Conservation (phyloP, 345 rosid species). For the Lepidium sativum region DNA sequence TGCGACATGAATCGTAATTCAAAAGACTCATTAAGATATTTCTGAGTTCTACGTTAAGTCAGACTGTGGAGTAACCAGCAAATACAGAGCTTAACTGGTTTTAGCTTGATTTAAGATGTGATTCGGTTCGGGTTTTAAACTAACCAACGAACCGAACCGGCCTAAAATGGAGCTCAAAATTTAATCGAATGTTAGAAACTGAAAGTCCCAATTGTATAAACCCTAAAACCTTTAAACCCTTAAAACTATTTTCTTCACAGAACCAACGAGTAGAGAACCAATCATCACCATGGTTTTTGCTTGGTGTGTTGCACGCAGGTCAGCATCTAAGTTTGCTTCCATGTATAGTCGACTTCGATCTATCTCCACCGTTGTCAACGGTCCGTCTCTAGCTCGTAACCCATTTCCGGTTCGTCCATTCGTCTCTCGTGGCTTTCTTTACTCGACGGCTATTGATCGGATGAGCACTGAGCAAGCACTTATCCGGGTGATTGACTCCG, state of each 20-base stretch:
- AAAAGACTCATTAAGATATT: too few species aligned
- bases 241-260: background rate
- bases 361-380: conserved; percentile 31
- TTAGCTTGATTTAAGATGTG: background rate
- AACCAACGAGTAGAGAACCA: background rate
- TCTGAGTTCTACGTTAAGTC: too few species aligned
- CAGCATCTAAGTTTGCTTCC: conserved; percentile 18
- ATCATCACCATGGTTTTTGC: background rate
- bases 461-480: conserved; percentile 47
- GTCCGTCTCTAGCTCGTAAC: conserved; percentile 12
- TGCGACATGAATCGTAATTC: too few species aligned
- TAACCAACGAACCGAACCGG: background rate
- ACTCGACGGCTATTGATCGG: conserved; percentile 38
- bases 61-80: too few species aligned
- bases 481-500: conserved; percentile 48
- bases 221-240: background rate
- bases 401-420: conserved; percentile 13
- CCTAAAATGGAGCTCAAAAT: background rate
- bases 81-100: too few species aligned
- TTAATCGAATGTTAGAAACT: background rate
- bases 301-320: conserved; percentile 5
- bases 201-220: background rate
- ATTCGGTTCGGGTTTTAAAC: background rate
- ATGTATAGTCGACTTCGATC: conserved; percentile 19
- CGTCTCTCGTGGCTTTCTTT: conserved; percentile 15